Base-by-base conservation (phyloP, 495 filamentous ascomycete genomes). In the Penicillium pancosmium region DNA sequence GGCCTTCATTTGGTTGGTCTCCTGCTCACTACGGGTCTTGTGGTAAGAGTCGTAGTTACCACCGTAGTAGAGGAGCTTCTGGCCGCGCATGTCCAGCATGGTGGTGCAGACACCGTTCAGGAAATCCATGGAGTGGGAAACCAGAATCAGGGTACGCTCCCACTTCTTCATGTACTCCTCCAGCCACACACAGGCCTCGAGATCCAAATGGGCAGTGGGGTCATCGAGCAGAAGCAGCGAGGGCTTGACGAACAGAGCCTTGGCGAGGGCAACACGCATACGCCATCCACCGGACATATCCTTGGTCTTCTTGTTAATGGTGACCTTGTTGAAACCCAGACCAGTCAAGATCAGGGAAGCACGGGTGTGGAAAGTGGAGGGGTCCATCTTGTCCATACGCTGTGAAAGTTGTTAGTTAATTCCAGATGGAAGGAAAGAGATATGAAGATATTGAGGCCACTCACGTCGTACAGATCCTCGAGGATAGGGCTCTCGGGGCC, bases 221-320 rank as follows among this genome's bases (percentile, higher is more conserved):
- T 99, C 94, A 73, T 99, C 94, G 61, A 99, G 92, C 48, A 99
- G 84, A 16, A 99, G 85, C 38, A 99, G 82, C 7, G 91, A 93
- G 21, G 94, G 94, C 84, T 93, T 95, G 75, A 99, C 93, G 82
- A 99, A 99, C 49, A 99, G 88, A 31, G 94, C 95, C 83, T 98
- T 99, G 67, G 83, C 94, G 41, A 99, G 86, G 34, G 94, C 94
- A 31, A 99, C 94, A 84, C 94, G 90, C 94, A 99, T 99, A 80
- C 95, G 86, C 94, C 94, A 99, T 61, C 94, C 94, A 88, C 94
- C 94, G 63, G 94, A 99, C 94, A 99, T 99, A 69, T 99, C 94
- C 86, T 97, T 99, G 61, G 94, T 99, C 84, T 91, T 95, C 85
- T 99, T 99, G 74, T 93, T 80, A 69, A 99, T 98, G 33, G 94